A percentile compares a stretch with the other conserved stretches of the same genome.
These are phyloP conservation scores for Hansenula sp. DNA, from an alignment of 1,139 yeast genomes.

Conservation along the genomic window DNA sequence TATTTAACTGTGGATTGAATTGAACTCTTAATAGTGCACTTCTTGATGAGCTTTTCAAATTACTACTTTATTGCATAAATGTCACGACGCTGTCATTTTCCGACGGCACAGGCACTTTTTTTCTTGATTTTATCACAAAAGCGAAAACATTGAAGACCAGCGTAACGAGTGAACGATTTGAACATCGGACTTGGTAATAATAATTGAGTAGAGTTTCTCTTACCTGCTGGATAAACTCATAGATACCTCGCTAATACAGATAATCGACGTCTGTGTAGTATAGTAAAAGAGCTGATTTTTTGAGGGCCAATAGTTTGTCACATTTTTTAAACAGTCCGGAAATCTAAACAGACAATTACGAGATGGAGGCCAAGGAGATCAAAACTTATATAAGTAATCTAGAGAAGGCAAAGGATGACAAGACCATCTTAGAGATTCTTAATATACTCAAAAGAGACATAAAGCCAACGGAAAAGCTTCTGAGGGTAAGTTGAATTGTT, in stretches of 20 bases:
- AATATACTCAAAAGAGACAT: constrained; percentile 67
- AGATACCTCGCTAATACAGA: too few species aligned
- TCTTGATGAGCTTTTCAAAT: too few species aligned
- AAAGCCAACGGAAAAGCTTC: constrained; percentile 76
- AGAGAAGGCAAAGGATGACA: constrained; percentile 70
- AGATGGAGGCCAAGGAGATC: constrained; percentile 73
- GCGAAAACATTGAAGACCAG: neutral
- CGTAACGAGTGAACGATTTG: too few species aligned
- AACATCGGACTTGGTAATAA: too few species aligned
- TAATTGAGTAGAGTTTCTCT: too few species aligned
- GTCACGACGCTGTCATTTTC: neutral
- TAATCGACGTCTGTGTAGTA: too few species aligned
- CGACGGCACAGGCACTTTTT: neutral
- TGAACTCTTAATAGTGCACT: too few species aligned
- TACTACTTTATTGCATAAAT: neutral
- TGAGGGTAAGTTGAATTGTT: constrained; percentile 43
- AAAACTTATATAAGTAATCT: constrained; percentile 63
- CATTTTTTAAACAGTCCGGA: neutral
- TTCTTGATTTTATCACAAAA: neutral
- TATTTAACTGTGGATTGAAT: too few species aligned
- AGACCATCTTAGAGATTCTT: constrained; percentile 62
- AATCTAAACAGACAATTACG: neutral
- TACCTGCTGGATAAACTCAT: too few species aligned
- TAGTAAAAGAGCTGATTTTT: too few species aligned
- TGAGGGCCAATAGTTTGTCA: too few species aligned